A percentile compares a stretch with the other conserved stretches of the same genome.
Conservation (phyloP, 192 early-diverging fungal genomes). For the Podila verticillata region DNA sequence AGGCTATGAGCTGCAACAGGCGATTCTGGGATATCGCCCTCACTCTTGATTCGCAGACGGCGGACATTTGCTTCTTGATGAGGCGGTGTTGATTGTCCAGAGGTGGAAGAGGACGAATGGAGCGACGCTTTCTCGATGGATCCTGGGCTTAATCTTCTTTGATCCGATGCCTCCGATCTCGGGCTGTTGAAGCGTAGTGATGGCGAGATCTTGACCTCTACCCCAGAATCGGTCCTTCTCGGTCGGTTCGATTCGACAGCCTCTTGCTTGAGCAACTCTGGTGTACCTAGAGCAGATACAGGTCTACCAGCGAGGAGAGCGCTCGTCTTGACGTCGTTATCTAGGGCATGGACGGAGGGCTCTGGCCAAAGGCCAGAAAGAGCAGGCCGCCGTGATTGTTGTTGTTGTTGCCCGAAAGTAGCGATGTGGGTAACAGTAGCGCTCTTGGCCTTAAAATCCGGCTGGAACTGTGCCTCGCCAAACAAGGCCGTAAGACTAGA, state of each 20-base stretch:
- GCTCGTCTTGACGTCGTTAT: too few species aligned
- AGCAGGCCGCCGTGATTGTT: slow-evolving; percentile 18
- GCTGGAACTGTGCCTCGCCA: slow-evolving; percentile 20
- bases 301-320: not conserved
- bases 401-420: slow-evolving; percentile 6
- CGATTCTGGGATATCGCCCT: not conserved
- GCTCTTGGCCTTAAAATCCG: slow-evolving; percentile 4
- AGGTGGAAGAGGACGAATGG: not conserved
- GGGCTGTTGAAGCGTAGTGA: slow-evolving; percentile 5
- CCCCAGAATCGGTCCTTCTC: slow-evolving; percentile 37
- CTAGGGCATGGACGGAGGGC: not conserved
- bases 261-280: not conserved
- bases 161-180: not conserved
- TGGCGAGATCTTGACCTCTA: slow-evolving; percentile 29
- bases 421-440: not conserved
- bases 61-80: not conserved
- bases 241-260: slow-evolving; percentile 26
- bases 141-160: not conserved
- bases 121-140: slow-evolving; percentile 1
- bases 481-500: slow-evolving; percentile 42
- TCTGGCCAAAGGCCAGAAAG: slow-evolving; percentile 17
- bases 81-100: not conserved
- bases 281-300: not conserved
- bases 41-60: not conserved
- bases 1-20: too few species aligned